Percentiles rank a stretch among this genome's conserved stretches.
Conservation (phyloP, 208 protist genomes). For the Acanthamoeba comandoni region DNA sequence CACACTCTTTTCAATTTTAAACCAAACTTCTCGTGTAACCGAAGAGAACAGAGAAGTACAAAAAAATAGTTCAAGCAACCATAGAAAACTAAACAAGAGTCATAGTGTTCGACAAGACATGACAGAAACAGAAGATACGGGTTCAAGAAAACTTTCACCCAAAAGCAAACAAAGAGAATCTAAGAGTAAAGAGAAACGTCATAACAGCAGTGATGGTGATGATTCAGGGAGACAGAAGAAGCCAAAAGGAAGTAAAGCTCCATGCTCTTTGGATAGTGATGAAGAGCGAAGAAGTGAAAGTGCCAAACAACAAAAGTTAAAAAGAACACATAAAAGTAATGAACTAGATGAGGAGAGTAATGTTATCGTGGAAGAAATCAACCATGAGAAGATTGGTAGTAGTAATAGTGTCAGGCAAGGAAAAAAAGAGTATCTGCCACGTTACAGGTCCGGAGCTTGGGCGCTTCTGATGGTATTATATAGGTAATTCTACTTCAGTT, state of each 20-base stretch:
- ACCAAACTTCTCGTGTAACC: neutral
- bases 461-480: neutral
- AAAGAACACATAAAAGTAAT: neutral
- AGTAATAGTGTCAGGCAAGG: neutral
- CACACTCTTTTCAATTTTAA: constrained; percentile 5
- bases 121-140: neutral
- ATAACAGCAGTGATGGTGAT: no score
- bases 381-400: no score
- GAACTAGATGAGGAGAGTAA: neutral
- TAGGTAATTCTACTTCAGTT: neutral
- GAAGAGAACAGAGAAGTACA: neutral
- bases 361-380: neutral
- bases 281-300: neutral
- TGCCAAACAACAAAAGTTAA: neutral
- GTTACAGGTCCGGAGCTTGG: constrained; percentile 9
- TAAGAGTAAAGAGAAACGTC: neutral
- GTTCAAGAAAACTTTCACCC: neutral
- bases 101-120: neutral
- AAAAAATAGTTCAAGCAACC: neutral
- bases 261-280: no score
- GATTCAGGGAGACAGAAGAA: constrained; percentile 16
- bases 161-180: neutral
- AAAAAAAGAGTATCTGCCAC: neutral
- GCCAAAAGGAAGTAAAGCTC: neutral
- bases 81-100: neutral